These are phyloP conservation scores for Neoboletus brunneissimus DNA, from an alignment of 768 basidiomycete genomes.

Conservation along the genomic window DNA sequence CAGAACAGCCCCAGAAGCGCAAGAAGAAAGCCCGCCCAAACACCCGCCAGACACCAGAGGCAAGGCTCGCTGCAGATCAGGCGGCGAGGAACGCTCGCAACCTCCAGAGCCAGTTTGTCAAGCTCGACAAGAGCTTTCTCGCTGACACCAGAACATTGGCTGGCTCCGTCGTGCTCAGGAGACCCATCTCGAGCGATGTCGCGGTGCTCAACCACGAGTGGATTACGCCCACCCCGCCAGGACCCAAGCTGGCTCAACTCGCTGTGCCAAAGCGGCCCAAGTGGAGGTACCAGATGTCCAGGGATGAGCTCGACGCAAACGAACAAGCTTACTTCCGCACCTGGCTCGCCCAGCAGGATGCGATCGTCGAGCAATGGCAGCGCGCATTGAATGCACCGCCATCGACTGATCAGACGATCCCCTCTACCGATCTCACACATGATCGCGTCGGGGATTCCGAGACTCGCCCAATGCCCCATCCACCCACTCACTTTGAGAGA, in stretches of 20 bases:
- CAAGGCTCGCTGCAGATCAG: constrained; percentile 22
- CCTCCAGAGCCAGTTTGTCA: constrained; percentile 71
- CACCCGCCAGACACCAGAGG: background rate
- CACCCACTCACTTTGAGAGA: constrained; percentile 81
- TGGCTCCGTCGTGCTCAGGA: constrained; percentile 45
- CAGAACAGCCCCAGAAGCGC: constrained; percentile 12
- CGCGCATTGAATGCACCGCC: constrained; percentile 12
- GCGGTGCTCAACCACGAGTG: constrained; percentile 34
- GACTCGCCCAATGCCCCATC: constrained; percentile 46
- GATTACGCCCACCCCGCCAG: background rate
- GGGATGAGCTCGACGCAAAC: constrained; percentile 85
- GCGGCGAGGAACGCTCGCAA: constrained; percentile 44
- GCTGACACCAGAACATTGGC: constrained; percentile 58
- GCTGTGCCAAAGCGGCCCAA: constrained; percentile 67
- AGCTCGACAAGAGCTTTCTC: constrained; percentile 56
- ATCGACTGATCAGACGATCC: constrained; percentile 4
- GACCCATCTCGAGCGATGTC: constrained; percentile 50
- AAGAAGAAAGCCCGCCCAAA: constrained; percentile 3
- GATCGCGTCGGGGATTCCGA: constrained; percentile 13
- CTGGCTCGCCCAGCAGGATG: constrained; percentile 72
- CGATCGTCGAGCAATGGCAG: constrained; percentile 52
- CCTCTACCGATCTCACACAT: background rate
- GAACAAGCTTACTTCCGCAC: constrained; percentile 81
- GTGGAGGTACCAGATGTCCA: constrained; percentile 84
- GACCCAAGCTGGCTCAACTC: constrained; percentile 6